These are phyloP conservation scores for Geosmithia morbida DNA, from an alignment of 2,329 filamentous ascomycete species.

Conservation along the genomic window DNA sequence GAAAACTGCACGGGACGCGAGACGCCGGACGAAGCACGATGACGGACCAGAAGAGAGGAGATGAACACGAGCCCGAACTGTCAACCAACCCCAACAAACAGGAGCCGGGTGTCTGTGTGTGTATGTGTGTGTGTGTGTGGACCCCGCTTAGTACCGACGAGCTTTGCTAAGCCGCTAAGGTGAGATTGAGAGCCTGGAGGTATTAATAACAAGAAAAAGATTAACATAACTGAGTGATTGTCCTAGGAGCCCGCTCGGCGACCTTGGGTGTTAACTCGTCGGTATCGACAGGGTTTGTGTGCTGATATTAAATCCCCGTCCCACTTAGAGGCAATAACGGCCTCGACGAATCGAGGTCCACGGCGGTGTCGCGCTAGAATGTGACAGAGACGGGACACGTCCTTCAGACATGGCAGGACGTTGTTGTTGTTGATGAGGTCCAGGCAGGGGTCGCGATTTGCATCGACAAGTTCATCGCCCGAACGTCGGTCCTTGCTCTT, in stretches of 20 bases:
- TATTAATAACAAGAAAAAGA: background rate
- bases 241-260: background rate
- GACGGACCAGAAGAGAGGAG: background rate
- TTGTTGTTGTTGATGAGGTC: background rate
- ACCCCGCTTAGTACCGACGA: background rate
- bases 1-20: background rate
- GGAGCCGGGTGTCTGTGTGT: background rate
- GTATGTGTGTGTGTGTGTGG: background rate
- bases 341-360: background rate
- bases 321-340: background rate
- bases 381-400: background rate
- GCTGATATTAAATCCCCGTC: background rate
- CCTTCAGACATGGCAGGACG: background rate
- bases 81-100: background rate
- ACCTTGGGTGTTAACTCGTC: background rate
- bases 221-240: background rate
- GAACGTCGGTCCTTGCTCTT: too few species aligned
- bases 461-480: too few species aligned
- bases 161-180: background rate
- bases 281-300: background rate
- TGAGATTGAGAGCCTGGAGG: background rate
- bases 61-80: background rate
- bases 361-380: background rate
- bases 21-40: background rate
- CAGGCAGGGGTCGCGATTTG: background rate